Evolutionary conservation across 2,329 filamentous ascomycete genomes (phyloP).

Genomic region (Xylariaceae sp.): DNA sequence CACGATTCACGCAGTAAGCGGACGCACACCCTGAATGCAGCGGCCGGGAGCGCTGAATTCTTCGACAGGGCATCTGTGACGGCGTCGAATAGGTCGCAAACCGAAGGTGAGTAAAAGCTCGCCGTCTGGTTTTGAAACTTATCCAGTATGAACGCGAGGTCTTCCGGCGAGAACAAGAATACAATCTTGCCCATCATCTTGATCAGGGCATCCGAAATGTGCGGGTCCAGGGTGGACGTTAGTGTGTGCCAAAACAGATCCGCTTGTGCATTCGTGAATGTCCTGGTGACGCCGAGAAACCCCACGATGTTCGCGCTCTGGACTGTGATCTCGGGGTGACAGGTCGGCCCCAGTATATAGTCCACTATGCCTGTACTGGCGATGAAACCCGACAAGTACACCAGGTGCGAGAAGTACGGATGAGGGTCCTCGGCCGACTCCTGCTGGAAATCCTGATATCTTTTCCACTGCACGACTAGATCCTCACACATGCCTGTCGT

Average conservation of each 20-base stretch:
- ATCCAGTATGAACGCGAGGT: constrained; percentile 60
- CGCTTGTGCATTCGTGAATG: constrained; percentile 66
- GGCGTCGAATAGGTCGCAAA: constrained; percentile 56
- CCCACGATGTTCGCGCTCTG: constrained; percentile 79
- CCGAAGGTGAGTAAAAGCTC: constrained; percentile 53
- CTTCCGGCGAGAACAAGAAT: constrained; percentile 42
- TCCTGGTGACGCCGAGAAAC: constrained; percentile 75
- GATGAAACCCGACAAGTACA: constrained; percentile 65
- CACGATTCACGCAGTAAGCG: constrained; percentile 69
- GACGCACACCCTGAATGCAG: constrained; percentile 50
- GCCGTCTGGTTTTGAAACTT: constrained; percentile 64
- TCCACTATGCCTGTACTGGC: constrained; percentile 66
- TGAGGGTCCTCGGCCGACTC: constrained; percentile 31
- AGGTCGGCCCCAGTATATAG: constrained; percentile 85
- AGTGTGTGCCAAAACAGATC: constrained; percentile 82
- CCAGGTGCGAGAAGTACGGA: constrained; percentile 41
- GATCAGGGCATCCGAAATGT: constrained; percentile 75
- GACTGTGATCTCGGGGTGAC: constrained; percentile 82
- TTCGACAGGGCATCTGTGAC: constrained; percentile 49
- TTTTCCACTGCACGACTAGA: constrained; percentile 62
- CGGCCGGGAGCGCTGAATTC: constrained; percentile 21
- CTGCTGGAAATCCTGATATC: constrained; percentile 43
- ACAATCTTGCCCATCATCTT: constrained; percentile 52
- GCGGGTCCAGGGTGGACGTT: constrained; percentile 72
- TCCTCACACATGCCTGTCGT: constrained; percentile 68